Evolutionary conservation across 2,329 filamentous ascomycete genomes (phyloP), one percentile per base, ranked within the genome.

Genomic region (Aspergillus spinulosporus): DNA sequence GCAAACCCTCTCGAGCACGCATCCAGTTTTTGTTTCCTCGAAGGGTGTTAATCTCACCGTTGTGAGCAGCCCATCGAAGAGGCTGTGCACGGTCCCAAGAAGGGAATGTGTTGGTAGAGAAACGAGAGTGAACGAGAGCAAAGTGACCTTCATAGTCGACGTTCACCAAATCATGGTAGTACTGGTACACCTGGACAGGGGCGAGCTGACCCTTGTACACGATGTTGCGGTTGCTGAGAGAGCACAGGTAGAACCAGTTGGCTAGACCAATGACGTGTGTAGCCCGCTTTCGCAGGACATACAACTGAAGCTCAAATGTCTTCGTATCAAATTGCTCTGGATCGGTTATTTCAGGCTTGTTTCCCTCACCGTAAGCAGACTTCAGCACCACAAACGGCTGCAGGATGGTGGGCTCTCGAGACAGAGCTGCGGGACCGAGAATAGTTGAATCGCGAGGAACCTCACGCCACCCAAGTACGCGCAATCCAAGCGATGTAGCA

Each of bases 11-110:
- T 70, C 93, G 88, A 60, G 93, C 93, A 66, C 92, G 88, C 93
- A 97, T 97, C 93, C 93, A 97, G 78, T 97, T 97, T 83, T 97
- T 97, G 81, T 97, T 97, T 59, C 93, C 93, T 72, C 93, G 89
- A 60, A 97, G 80, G 1, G 93, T 97, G 77, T 97, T 97, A 73
- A 97, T 97, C 79, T 97, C 93, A 82, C 93, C 93, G 74, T 97
- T 97, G 81, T 97, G 93, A 68, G 93, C 93, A 63, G 92, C 92
- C 93, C 93, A 97, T 77, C 93, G 86, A 62, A 97, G 80, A 61
- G 93, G 93, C 79, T 97, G 93, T 59, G 93, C 94, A 78, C 93
- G 89, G 76, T 97, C 94, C 93, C 93, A 97, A 1, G 92, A 96
- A 15, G 93, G 93, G 78, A 97, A 97, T 51, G 93, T 97, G 81